These are phyloP conservation scores for Zostera marina DNA, from an alignment of 116 monocot species.

Conservation along the genomic window DNA sequence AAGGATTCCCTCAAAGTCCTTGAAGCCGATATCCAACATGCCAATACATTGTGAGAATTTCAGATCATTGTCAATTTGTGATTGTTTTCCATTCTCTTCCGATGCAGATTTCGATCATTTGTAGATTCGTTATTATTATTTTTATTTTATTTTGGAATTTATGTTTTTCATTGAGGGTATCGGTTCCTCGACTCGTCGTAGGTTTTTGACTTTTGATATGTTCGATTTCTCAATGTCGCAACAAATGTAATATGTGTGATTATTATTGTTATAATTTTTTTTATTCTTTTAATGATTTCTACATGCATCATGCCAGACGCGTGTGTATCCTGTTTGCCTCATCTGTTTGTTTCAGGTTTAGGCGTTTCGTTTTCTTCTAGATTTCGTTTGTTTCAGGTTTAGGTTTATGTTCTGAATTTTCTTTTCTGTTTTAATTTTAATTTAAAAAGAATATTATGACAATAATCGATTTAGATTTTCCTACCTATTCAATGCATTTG, in stretches of 20 bases:
- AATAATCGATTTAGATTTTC: too few relatives aligned
- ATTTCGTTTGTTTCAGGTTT: not conserved
- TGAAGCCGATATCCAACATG: slow-evolving; percentile 96
- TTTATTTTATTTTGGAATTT: not conserved
- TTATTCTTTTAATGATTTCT: too few relatives aligned
- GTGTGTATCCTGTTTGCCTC: too few relatives aligned
- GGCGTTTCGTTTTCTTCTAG: too few relatives aligned
- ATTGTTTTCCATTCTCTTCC: not conserved
- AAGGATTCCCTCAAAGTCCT: slow-evolving; percentile 89
- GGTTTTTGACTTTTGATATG: too few relatives aligned
- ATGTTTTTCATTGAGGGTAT: not conserved
- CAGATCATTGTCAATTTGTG: not conserved
- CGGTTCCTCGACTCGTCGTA: too few relatives aligned
- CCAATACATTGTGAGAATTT: slow-evolving; percentile 54
- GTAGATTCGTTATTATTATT: not conserved
- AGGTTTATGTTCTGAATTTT: not conserved
- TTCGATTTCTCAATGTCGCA: too few relatives aligned
- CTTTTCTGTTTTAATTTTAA: not conserved
- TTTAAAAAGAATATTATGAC: not conserved
- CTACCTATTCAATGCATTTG: not conserved
- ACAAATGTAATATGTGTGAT: too few relatives aligned
- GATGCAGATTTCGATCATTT: not conserved
- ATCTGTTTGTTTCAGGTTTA: too few relatives aligned
- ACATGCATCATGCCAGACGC: too few relatives aligned
- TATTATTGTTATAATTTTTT: too few relatives aligned